A percentile compares a stretch with the other conserved stretches of the same genome.
Evolutionary conservation across 129 eudicot genomes (phyloP).

Genomic region (Helichrysum umbraculigerum): DNA sequence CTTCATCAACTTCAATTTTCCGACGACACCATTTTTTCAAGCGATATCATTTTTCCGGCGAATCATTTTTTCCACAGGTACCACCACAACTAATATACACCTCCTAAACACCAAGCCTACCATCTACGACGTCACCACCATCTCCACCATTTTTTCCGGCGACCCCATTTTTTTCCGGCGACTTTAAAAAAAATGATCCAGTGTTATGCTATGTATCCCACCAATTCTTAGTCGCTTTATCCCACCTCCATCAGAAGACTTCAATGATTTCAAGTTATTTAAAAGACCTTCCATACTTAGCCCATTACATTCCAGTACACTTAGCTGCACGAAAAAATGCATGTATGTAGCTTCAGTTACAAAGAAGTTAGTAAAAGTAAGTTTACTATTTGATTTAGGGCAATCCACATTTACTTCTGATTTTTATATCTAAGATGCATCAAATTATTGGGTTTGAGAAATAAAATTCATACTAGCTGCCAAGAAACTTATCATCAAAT

Average conservation of each 20-base stretch:
- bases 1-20: no score
- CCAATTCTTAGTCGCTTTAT: constrained; percentile 59
- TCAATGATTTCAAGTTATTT: constrained; percentile 43
- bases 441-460: not conserved
- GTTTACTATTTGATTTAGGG: not conserved
- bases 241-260: constrained; percentile 32
- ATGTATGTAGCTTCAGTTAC: not conserved
- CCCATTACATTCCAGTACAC: constrained; percentile 57
- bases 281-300: constrained; percentile 50
- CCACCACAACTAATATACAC: no score
- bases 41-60: no score
- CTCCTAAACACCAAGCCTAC: no score
- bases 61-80: no score
- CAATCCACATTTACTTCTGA: not conserved
- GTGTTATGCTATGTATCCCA: constrained; percentile 40
- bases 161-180: no score
- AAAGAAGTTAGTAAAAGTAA: not conserved
- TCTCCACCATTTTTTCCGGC: no score
- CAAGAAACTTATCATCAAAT: not conserved
- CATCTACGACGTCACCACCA: no score
- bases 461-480: not conserved
- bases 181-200: constrained; percentile 39
- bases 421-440: not conserved
- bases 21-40: no score
- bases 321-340: constrained; percentile 53